A percentile compares a stretch with the other conserved stretches of the same genome.
phyloP scores from a whole-genome alignment of 176 grass and related monocot species.

The Saccharum spontaneum region DNA sequence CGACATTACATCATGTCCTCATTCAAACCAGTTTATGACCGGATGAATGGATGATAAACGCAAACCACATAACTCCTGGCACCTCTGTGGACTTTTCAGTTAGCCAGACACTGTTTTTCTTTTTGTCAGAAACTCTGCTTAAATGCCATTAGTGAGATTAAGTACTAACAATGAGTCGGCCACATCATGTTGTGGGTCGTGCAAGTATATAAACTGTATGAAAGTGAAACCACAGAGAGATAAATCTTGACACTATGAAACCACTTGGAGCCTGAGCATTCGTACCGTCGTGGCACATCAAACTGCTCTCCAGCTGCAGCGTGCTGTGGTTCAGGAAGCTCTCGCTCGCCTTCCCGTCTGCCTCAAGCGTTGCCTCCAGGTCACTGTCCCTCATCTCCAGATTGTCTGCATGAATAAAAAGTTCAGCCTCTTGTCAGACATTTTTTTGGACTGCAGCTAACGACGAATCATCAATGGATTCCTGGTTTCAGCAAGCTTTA shows the following conservation, averaged over 20 bases:
- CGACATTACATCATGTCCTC: neutral
- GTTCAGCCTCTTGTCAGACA: conserved; percentile 17
- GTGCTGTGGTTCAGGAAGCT: conserved; percentile 28
- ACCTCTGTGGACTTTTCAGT: conserved; percentile 9
- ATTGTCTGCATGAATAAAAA: conserved; percentile 45
- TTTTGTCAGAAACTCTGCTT: neutral
- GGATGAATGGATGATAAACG: neutral
- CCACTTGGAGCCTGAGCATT: neutral
- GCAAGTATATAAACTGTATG: too few relatives aligned
- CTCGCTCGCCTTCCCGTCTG: conserved; percentile 37
- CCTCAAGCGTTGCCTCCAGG: conserved; percentile 29
- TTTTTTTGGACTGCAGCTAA: neutral
- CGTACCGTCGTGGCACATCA: neutral
- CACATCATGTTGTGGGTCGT: neutral
- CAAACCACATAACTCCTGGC: neutral
- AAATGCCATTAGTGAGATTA: neutral
- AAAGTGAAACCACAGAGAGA: too few relatives aligned
- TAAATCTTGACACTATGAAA: neutral
- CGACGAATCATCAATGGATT: neutral
- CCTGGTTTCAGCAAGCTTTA: neutral
- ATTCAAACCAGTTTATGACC: neutral
- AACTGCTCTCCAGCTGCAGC: conserved; percentile 5
- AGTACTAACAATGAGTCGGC: neutral
- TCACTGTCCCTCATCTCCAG: conserved; percentile 52
- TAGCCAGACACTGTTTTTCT: neutral